Conservation (phyloP, 345 rosid species). For the Brassica napus region Da-Ae NC_063452.1:6134501-6135000, state of each 20-base stretch:
- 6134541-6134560: constrained; percentile 76
- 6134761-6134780: constrained; percentile 32
- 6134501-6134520: constrained; percentile 35
- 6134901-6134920: constrained; percentile 19
- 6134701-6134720: constrained; percentile 47
- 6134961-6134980: not conserved
- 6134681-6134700: constrained; percentile 24
- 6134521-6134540: constrained; percentile 49
- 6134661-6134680: constrained; percentile 45
- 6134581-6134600: not conserved
- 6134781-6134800: constrained; percentile 20
- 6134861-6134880: constrained; percentile 37
- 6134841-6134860: constrained; percentile 32
- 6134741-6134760: constrained; percentile 19
- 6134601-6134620: constrained; percentile 27
- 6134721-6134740: constrained; percentile 45
- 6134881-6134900: constrained; percentile 39
- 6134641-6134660: constrained; percentile 80
- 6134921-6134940: not conserved
- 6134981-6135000: constrained; percentile 9
- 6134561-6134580: constrained; percentile 23
- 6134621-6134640: constrained; percentile 42
- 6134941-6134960: not conserved
- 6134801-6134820: constrained; percentile 26
- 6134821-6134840: constrained; percentile 27